These are phyloP conservation scores for Fusarium haematococcum DNA, from an alignment of 2,329 filamentous ascomycete species.

Conservation along the genomic window DNA sequence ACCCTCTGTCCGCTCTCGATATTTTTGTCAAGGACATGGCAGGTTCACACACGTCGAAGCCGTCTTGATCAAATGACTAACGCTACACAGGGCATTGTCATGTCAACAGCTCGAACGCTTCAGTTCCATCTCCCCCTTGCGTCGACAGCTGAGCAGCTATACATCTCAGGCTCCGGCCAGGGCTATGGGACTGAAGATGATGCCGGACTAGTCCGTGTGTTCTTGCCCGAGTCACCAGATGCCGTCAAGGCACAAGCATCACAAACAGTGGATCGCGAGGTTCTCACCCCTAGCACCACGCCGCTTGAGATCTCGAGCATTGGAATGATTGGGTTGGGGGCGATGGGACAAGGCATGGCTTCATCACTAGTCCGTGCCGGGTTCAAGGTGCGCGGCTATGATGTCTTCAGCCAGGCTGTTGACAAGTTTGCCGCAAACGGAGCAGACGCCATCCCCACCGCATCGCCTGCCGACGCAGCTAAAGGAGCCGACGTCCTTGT, in stretches of 20 bases:
- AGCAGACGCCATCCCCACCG: not conserved
- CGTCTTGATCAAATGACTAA: not conserved
- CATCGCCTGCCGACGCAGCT: not conserved
- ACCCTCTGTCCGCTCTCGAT: not conserved
- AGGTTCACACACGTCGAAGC: not conserved
- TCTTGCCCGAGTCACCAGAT: not conserved
- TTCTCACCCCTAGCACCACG: not conserved
- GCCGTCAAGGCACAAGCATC: not conserved
- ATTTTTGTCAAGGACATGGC: not conserved
- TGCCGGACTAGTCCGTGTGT: not conserved
- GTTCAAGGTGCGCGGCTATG: not conserved
- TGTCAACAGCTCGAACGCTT: not conserved
- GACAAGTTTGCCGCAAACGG: not conserved
- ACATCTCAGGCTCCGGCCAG: not conserved
- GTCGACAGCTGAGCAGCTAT: not conserved
- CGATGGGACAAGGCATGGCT: not conserved
- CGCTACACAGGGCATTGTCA: not conserved
- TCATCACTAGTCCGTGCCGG: not conserved
- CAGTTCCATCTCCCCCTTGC: not conserved
- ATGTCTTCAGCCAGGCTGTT: not conserved
- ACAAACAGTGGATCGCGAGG: not conserved
- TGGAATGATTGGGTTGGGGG: not conserved
- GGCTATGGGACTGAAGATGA: not conserved
- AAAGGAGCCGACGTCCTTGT: not conserved
- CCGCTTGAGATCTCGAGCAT: not conserved